Evolutionary conservation across 768 basidiomycete genomes (phyloP), one percentile per base, ranked within the genome.

Genomic region (Rhizopogon rudus): DNA sequence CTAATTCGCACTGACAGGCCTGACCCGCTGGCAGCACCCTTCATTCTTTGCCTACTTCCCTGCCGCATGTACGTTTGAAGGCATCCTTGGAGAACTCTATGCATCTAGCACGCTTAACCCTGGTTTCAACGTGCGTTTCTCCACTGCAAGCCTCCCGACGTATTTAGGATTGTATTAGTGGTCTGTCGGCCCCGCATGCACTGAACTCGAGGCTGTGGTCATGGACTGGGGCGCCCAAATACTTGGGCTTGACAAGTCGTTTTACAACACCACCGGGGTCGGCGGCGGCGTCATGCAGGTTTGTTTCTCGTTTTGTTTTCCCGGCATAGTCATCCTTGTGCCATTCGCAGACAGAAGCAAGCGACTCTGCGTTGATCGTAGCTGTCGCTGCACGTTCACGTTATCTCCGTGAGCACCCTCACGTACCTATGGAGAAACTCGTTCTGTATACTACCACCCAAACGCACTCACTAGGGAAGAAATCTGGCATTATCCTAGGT

Each of bases 141-240:
- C 43, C 1, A 13, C 10, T 17, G 7, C n/a, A 40, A 33, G 51
- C 35, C 14, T 40, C 12, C 17, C 20, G 9, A 12, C 5, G 13
- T 25, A 40, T 50, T 44, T 20, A 12, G 45, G 22, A 42, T 25
- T 5, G 29, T 16, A 55, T 9, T 58, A 96, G 91, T 98, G 94
- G 95, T 73, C 82, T 3, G 83, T 82, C 48, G 91, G 91, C 60
- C 94, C 95, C 0, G 93, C 93, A 3, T 93, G 88, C 63, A 98
- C 93, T 2, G 94, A 97, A 66, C 79, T 97, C 2, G 93, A 96
- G 67, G 80, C 78, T 39, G 80, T 93, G 28, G 83, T 90, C 13
- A 88, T 92, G 83, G 94, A 97, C 69, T 98, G 94, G 94, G 81
- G 84, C n/a, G 92, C 92, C 2, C 77, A 84, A 61, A 75, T 98